Conservation (phyloP, 2,329 filamentous ascomycete species). For the Scytalidium sp. region DNA sequence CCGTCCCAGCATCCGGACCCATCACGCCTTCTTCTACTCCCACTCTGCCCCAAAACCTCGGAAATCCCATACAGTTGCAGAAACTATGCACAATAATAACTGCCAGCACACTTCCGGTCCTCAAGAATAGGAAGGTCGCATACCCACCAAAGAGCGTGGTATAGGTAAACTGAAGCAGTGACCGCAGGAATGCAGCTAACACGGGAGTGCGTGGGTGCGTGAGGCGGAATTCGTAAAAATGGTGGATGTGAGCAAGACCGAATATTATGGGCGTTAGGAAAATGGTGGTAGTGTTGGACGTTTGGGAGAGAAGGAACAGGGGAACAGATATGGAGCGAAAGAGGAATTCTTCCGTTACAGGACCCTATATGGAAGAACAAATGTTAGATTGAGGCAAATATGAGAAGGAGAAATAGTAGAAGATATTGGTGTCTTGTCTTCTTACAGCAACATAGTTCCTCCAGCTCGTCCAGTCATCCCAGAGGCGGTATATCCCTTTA, state of each 20-base stretch:
- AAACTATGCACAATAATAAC: slow-evolving; percentile 78
- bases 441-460: slow-evolving; percentile 83
- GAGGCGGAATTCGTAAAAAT: slow-evolving; percentile 91
- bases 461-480: slow-evolving; percentile 76
- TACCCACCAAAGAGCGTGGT: slow-evolving; percentile 94
- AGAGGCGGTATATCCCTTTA: slow-evolving; percentile 53
- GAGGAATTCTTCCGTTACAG: slow-evolving; percentile 87
- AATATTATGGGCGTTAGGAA: slow-evolving; percentile 87
- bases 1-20: slow-evolving; percentile 22
- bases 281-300: slow-evolving; percentile 53
- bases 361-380: slow-evolving; percentile 49
- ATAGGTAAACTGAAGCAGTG: slow-evolving; percentile 81
- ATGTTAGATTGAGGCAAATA: slow-evolving; percentile 2
- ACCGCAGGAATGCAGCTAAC: slow-evolving; percentile 62
- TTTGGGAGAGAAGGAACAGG: slow-evolving; percentile 70
- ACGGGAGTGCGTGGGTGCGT: slow-evolving; percentile 70
- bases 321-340: slow-evolving; percentile 87
- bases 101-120: slow-evolving; percentile 77
- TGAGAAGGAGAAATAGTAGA: background rate
- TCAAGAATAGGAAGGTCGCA: slow-evolving; percentile 82
- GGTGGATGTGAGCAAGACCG: slow-evolving; percentile 89
- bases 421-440: slow-evolving; percentile 15
- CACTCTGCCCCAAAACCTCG: slow-evolving; percentile 78
- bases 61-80: slow-evolving; percentile 90
- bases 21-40: slow-evolving; percentile 30